phyloP scores from a whole-genome alignment of 352 stramenopile species.

The Peronospora destructor region DNA sequence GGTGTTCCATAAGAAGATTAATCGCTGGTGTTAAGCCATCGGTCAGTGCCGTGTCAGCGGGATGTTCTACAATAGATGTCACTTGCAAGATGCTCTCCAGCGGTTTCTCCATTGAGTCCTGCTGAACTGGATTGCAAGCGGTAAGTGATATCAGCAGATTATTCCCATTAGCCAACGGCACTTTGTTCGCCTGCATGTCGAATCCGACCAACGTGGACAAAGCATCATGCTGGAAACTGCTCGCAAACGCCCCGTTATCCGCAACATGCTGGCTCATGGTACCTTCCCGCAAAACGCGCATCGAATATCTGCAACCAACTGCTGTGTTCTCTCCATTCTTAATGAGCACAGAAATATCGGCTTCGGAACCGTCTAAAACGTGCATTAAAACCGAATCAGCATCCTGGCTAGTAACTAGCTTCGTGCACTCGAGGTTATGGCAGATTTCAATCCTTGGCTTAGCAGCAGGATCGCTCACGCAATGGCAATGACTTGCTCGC shows the following conservation, averaged over 20 bases:
- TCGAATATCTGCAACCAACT: conserved; percentile 34
- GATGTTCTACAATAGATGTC: background rate
- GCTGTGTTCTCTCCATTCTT: conserved; percentile 24
- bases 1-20: conserved; percentile 67
- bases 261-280: conserved; percentile 18
- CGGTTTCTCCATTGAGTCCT: background rate
- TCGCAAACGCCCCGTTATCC: conserved; percentile 34
- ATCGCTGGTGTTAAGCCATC: conserved; percentile 75
- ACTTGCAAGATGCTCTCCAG: conserved; percentile 3
- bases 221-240: conserved; percentile 53
- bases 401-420: background rate
- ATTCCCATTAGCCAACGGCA: conserved; percentile 25
- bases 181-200: conserved; percentile 39
- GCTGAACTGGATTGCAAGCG: conserved; percentile 20
- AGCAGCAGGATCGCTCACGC: conserved; percentile 43
- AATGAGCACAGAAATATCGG: conserved; percentile 37
- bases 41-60: conserved; percentile 3
- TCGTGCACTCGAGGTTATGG: conserved; percentile 13
- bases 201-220: conserved; percentile 42
- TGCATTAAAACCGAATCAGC: background rate
- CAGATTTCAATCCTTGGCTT: conserved; percentile 44
- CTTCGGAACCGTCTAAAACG: conserved; percentile 15
- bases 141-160: conserved; percentile 58
- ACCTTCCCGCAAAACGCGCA: conserved; percentile 27
- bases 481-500: conserved; percentile 56